Evolutionary conservation across 2,329 filamentous ascomycete species (phyloP).

Genomic region (Hymenoscyphus fraxineus): DNA sequence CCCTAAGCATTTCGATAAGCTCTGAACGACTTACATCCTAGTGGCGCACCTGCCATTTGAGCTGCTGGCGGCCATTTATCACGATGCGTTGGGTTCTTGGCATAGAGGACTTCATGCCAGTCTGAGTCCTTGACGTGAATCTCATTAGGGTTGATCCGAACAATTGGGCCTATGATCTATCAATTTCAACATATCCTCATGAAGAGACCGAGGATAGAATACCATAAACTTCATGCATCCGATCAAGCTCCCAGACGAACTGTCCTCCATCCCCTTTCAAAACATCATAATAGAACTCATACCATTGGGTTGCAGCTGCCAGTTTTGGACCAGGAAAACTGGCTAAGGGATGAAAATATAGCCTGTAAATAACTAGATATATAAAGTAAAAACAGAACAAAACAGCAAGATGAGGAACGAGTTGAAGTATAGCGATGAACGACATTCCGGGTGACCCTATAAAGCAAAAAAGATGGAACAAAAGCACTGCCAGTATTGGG

Average conservation of each 20-base stretch:
- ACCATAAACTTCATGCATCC: slow-evolving; percentile 30
- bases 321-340: slow-evolving; percentile 34
- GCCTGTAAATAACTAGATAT: slow-evolving; percentile 20
- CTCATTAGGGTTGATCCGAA: slow-evolving; percentile 13
- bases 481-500: too few relatives aligned
- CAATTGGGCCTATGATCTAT: slow-evolving; percentile 9
- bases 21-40: neutral
- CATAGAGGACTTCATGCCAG: slow-evolving; percentile 14
- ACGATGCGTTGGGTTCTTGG: slow-evolving; percentile 12
- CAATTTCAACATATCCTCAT: neutral
- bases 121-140: slow-evolving; percentile 13
- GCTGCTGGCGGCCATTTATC: slow-evolving; percentile 18
- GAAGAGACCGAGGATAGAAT: neutral
- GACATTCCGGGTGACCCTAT: neutral
- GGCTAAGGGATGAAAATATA: slow-evolving; percentile 33
- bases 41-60: slow-evolving; percentile 15
- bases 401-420: neutral
- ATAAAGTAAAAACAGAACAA: neutral
- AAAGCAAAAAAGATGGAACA: too few relatives aligned
- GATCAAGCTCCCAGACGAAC: slow-evolving; percentile 22
- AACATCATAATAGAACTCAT: slow-evolving; percentile 28
- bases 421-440: neutral
- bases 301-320: slow-evolving; percentile 31
- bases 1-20: neutral
- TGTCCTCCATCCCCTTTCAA: slow-evolving; percentile 8